Evolutionary conservation across 192 early-diverging fungal species (phyloP).

Genomic region (Coemansia guatemalensis): DNA sequence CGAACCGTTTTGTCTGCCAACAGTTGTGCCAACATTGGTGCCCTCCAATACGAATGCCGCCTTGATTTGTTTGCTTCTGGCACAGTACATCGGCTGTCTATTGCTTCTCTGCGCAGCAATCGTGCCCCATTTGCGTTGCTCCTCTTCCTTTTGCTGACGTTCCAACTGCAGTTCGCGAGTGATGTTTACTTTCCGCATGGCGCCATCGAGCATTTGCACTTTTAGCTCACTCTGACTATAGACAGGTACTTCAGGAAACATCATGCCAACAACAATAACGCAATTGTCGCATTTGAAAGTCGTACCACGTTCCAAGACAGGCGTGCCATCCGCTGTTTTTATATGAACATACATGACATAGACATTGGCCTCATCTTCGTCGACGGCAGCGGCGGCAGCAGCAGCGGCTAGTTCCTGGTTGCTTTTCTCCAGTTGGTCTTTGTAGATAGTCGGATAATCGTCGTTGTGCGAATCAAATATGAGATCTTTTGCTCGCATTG

Average conservation of each 20-base stretch:
- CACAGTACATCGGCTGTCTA: slow-evolving; percentile 26
- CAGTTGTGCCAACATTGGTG: not conserved
- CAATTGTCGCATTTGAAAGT: slow-evolving; percentile 2
- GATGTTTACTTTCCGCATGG: not conserved
- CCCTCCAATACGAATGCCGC: slow-evolving; percentile 29
- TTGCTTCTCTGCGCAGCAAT: slow-evolving; percentile 3
- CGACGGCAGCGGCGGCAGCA: too few relatives aligned
- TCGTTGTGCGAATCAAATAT: slow-evolving; percentile 28
- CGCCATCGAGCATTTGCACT: not conserved
- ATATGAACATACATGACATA: slow-evolving; percentile 5
- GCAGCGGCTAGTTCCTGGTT: too few relatives aligned
- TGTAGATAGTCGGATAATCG: slow-evolving; percentile 33
- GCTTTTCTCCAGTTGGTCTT: slow-evolving; percentile 11
- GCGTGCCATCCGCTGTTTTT: not conserved
- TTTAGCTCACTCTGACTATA: not conserved
- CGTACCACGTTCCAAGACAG: not conserved
- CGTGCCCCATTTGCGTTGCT: too few relatives aligned
- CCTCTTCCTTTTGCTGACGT: too few relatives aligned
- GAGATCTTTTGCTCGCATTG: slow-evolving; percentile 16
- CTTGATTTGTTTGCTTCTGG: not conserved
- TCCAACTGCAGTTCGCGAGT: slow-evolving; percentile 12
- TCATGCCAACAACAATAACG: not conserved
- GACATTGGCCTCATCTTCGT: slow-evolving; percentile 2
- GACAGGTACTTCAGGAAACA: not conserved
- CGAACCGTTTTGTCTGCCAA: slow-evolving; percentile 1